A percentile compares a stretch with the other conserved stretches of the same genome.
phyloP scores from a whole-genome alignment of 2,329 filamentous ascomycete genomes.

The Septoria petroselini region DNA sequence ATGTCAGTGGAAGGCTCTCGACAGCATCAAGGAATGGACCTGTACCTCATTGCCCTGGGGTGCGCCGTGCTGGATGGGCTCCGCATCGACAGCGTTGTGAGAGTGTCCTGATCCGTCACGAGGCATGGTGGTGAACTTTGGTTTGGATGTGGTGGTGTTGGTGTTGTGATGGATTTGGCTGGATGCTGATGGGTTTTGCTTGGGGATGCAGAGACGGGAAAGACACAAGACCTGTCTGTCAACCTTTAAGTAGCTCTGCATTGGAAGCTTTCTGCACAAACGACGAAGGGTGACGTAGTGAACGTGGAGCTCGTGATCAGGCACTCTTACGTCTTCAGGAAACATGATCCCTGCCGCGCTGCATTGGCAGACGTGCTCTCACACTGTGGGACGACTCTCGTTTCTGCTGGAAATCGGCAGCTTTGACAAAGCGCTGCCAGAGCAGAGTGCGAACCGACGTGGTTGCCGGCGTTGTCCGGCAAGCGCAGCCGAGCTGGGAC shows the following conservation, averaged over 20 bases:
- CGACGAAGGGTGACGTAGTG: not conserved
- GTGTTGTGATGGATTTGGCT: not conserved
- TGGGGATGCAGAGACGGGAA: not conserved
- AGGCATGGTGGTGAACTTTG: conserved; percentile 39
- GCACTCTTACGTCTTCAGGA: too few species aligned
- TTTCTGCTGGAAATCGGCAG: too few species aligned
- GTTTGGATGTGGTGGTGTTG: conserved; percentile 14
- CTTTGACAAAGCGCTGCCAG: too few species aligned
- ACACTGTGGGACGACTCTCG: too few species aligned
- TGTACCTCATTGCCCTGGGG: conserved; percentile 36
- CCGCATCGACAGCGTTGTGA: conserved; percentile 42
- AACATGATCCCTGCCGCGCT: too few species aligned
- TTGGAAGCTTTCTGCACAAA: not conserved
- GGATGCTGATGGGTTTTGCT: not conserved
- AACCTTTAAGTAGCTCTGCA: too few species aligned
- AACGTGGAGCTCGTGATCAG: not conserved
- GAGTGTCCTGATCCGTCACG: conserved; percentile 42
- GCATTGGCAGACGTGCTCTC: too few species aligned
- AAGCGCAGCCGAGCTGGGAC: too few species aligned
- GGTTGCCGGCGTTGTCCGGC: too few species aligned
- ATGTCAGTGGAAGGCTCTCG: not conserved
- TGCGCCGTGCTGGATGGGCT: conserved; percentile 41
- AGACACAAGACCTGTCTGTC: not conserved
- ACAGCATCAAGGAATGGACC: not conserved
- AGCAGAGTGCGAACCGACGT: too few species aligned